phyloP scores from a whole-genome alignment of 1,284 basidiomycete genomes.

The Rhodotorula sp. region DNA sequence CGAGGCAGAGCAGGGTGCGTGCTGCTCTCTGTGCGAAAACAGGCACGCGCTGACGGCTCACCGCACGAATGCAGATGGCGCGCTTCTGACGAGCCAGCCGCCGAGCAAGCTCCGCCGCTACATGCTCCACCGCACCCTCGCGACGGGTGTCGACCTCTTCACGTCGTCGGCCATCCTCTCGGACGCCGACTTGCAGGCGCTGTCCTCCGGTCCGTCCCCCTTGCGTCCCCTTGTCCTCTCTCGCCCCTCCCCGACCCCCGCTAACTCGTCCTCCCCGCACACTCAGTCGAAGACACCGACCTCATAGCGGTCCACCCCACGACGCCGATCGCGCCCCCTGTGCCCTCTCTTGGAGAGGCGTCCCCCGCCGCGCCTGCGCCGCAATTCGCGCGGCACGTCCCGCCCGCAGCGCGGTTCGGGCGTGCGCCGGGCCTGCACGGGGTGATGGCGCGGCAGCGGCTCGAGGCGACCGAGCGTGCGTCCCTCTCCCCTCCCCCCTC shows the following conservation, averaged over 20 bases:
- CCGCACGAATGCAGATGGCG: too few relatives aligned
- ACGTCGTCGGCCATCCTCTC: slow-evolving; percentile 33
- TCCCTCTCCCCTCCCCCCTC: too few relatives aligned
- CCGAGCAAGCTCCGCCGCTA: slow-evolving; percentile 30
- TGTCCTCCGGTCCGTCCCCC: slow-evolving; percentile 8
- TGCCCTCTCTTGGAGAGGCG: background rate
- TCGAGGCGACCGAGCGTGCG: background rate
- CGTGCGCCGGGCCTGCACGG: background rate
- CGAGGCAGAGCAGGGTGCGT: slow-evolving; percentile 2
- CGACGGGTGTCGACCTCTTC: slow-evolving; percentile 41
- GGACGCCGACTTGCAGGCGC: slow-evolving; percentile 24
- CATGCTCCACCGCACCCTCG: slow-evolving; percentile 40
- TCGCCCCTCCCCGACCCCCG: too few relatives aligned
- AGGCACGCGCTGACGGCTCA: too few relatives aligned
- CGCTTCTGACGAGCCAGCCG: background rate
- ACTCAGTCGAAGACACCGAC: slow-evolving; percentile 42
- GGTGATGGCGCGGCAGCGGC: background rate
- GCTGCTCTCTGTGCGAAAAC: background rate
- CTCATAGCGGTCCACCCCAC: slow-evolving; percentile 30
- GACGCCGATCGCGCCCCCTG: background rate
- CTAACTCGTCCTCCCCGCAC: too few relatives aligned
- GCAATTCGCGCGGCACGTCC: background rate
- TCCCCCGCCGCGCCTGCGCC: background rate
- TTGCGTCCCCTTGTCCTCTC: background rate
- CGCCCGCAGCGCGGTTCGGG: background rate